Conservation (phyloP, 352 stramenopile species). For the Phytopythium delawarense region DNA sequence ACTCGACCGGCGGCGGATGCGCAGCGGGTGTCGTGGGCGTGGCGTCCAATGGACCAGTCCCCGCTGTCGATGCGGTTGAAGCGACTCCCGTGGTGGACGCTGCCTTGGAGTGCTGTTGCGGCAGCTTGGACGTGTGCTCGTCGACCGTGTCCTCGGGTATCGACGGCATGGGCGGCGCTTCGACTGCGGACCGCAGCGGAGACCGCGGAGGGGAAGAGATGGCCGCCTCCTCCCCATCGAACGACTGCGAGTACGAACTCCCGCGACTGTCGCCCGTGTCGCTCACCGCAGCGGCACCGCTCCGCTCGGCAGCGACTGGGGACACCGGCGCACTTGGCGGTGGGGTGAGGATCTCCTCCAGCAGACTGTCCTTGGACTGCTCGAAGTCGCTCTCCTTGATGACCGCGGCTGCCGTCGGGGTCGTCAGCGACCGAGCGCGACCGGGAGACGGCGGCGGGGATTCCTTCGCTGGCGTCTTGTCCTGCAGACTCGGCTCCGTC, state of each 20-base stretch:
- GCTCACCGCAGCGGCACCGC: too few species aligned
- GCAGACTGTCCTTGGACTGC: slow-evolving; percentile 60
- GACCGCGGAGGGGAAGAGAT: slow-evolving; percentile 8
- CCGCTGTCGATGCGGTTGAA: neutral
- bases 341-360: slow-evolving; percentile 48
- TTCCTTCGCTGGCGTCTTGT: neutral
- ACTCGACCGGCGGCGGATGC: neutral
- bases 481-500: neutral
- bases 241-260: slow-evolving; percentile 15
- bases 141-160: neutral
- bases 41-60: neutral
- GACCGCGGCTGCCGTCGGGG: slow-evolving; percentile 29
- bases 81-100: too few species aligned
- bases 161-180: neutral
- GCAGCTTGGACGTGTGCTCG: neutral
- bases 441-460: slow-evolving; percentile 18
- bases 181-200: neutral
- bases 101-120: neutral
- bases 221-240: slow-evolving; percentile 26
- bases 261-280: neutral
- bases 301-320: slow-evolving; percentile 3
- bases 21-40: neutral
- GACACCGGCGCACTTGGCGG: slow-evolving; percentile 16
- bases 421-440: slow-evolving; percentile 34
- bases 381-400: slow-evolving; percentile 63